Base-by-base conservation (phyloP, 371 early-diverging fungal species). In the Rhizopus delemar region DNA sequence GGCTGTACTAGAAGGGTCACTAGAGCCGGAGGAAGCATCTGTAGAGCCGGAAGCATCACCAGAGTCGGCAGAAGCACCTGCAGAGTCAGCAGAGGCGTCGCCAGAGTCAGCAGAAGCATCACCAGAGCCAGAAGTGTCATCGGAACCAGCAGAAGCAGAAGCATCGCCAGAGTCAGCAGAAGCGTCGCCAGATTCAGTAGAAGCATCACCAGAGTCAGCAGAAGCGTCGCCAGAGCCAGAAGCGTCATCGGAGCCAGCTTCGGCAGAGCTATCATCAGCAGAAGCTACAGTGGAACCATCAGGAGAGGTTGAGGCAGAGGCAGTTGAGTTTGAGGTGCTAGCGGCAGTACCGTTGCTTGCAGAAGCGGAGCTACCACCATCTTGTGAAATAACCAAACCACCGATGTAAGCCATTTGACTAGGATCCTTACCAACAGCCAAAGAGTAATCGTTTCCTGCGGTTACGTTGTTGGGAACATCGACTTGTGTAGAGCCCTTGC, bases 361-460 rank as follows among this genome's bases (percentile, higher is more conserved):
- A 12, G 57, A 22, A 29, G 51, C 11, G 22, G 63, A 8, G 46
- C 41, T 41, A 34, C 50, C 53, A 15, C 58, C 66, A 48, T 54
- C 46, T 33, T 59, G 35, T 32, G 59, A 52, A 38, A 70, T 54
- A 11, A 39, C 67, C 16, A 79, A 52, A 49, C 66, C 69, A 59
- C 76, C 76, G 59, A 75, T 75, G 50, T 75, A 75, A 41, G 76
- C 66, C 69, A 72, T 73, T 46, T 72, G 53, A 15, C 57, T 61
- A 15, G 64, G 66, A 34, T 70, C 60, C 5, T 41, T 52, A 29
- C 76, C 76, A 22, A 75, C 52, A 28, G 76, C 76, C 34, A 82
- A 62, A 29, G 82, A 69, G 56, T 82, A 82, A 15, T 62, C 36
- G 36, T 11, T 48, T 11, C 80, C 82, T 13, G 55, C 54, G 8